Evolutionary conservation across 2,329 filamentous ascomycete species (phyloP), one percentile per base, ranked within the genome.

Genomic region (Sarocladium oryzae): DNA sequence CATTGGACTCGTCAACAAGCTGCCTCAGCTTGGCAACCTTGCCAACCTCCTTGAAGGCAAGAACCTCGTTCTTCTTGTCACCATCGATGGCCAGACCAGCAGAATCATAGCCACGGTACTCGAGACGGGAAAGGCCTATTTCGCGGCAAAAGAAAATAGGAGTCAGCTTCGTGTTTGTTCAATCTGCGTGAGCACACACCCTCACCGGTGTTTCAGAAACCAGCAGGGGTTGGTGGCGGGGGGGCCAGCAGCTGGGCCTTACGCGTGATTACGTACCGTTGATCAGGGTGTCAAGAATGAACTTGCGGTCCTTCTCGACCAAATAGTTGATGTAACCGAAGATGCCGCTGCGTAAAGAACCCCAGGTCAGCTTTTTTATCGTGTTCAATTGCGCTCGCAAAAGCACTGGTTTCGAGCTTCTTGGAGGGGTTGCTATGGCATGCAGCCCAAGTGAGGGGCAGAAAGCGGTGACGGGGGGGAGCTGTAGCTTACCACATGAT

Each of bases 281-380:
- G 71, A 96, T 87, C 61, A 99, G 81, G 56, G 92, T 97, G 69
- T 96, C 85, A 67, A 97, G 81, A 70, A 97, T 95, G 76, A 87
- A 95, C 74, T 89, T 91, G 71, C 93, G 84, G 77, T 97, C 92
- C 82, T 95, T 96, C 81, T 97, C 93, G 69, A 97, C 90, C 70
- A 97, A 78, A 76, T 97, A 97, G 79, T 97, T 97, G 78, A 97
- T 89, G 81, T 97, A 97, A 65, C 92, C 92, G 77, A 97, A 95
- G 74, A 93, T 95, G 72, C 89, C 89, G 85, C 88, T 92, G 58
- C 55, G 18, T 8, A 54, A 53, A 56, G 23, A 49, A 55, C 52
- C 36, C 41, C 55, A 41, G 46, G 56, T 68, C 57, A 67, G 65
- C 58, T 35, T 52, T 32, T 49, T 26, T 51, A 6, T 48, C 52